phyloP scores from a whole-genome alignment of 257 asterid genomes.

The Jasminum sambac region DNA sequence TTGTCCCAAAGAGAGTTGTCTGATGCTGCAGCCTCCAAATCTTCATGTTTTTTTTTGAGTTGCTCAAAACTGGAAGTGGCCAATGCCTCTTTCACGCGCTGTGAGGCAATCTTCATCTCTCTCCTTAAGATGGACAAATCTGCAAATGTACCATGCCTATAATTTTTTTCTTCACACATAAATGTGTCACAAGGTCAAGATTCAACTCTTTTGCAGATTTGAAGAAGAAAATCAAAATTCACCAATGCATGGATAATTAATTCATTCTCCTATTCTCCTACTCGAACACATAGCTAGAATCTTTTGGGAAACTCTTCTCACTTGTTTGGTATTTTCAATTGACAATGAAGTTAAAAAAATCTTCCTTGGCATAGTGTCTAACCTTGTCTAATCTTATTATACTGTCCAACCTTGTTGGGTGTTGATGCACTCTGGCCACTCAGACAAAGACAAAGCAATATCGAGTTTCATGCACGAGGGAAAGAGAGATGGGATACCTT shows the following conservation, averaged over 20 bases:
- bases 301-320: not conserved
- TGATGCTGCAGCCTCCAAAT: constrained; percentile 78
- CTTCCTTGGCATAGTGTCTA: not conserved
- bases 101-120: constrained; percentile 63
- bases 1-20: constrained; percentile 94
- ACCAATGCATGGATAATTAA: not conserved
- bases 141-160: constrained; percentile 34
- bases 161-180: constrained; percentile 18
- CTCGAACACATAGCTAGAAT: too few relatives aligned
- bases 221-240: constrained; percentile 14
- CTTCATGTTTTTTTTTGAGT: constrained; percentile 62
- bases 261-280: not conserved
- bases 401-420: not conserved
- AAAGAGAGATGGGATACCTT: constrained; percentile 45
- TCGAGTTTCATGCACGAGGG: not conserved
- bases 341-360: not conserved
- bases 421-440: not conserved
- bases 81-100: constrained; percentile 84
- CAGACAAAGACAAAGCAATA: constrained; percentile 6
- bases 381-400: not conserved
- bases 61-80: constrained; percentile 70
- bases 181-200: constrained; percentile 1
- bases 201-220: not conserved
- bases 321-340: not conserved
- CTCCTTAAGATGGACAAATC: constrained; percentile 87